Percentiles rank a stretch among this genome's conserved stretches.
Evolutionary conservation across 202 grass and related monocot genomes (phyloP).

Genomic region (Musa balbisiana): DNA sequence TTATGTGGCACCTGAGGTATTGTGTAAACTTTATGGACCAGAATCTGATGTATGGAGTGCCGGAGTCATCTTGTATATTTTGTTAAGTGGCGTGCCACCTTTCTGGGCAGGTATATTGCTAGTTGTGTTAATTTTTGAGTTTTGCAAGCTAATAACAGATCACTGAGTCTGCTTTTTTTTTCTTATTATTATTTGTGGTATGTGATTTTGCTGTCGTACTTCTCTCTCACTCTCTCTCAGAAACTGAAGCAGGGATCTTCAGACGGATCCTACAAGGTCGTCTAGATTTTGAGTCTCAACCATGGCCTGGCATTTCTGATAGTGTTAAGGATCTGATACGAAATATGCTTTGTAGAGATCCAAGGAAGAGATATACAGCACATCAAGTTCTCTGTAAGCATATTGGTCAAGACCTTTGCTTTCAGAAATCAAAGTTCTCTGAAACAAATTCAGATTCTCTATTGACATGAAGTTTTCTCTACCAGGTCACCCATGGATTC

Average conservation of each 20-base stretch:
- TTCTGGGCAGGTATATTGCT: conserved; percentile 72
- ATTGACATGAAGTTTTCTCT: conserved; percentile 26
- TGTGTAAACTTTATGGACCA: conserved; percentile 84
- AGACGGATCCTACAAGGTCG: conserved; percentile 76
- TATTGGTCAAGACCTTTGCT: background rate
- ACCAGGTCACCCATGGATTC: conserved; percentile 91
- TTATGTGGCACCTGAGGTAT: conserved; percentile 92
- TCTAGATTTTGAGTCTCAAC: conserved; percentile 91
- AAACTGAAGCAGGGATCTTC: conserved; percentile 95
- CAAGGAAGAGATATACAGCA: conserved; percentile 57
- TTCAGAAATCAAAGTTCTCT: background rate
- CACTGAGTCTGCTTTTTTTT: background rate
- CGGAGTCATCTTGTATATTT: conserved; percentile 89
- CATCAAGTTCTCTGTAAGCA: conserved; percentile 93
- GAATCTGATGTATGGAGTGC: conserved; percentile 98
- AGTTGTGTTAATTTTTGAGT: conserved; percentile 4
- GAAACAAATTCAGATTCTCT: background rate
- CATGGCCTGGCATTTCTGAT: conserved; percentile 89
- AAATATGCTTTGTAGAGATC: conserved; percentile 82
- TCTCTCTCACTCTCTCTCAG: conserved; percentile 32
- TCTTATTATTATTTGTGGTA: background rate
- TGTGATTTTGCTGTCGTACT: background rate
- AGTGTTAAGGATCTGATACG: conserved; percentile 84
- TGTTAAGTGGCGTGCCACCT: conserved; percentile 80
- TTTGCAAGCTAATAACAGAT: conserved; percentile 1